Evolutionary conservation across 2,329 filamentous ascomycete genomes (phyloP), one percentile per base, ranked within the genome.

Genomic region (Xylaria polymorpha): DNA sequence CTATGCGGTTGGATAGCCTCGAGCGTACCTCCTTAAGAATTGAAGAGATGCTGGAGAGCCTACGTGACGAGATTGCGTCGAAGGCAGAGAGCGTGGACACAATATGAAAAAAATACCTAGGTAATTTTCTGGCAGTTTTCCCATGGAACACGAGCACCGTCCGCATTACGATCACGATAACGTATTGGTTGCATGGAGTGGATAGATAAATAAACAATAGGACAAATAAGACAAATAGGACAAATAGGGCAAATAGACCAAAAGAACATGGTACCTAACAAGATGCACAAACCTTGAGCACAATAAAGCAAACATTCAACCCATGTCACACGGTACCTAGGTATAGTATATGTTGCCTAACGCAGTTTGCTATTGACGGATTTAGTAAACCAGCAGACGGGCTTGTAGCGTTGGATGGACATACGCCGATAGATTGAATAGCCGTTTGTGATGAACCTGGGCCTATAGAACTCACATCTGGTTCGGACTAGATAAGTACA

Each of bases 11-110:
- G 41, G 82, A 81, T 43, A 79, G 80, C 8, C 81, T 90, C 72
- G 87, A 90, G 74, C 82, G 82, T 66, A 78, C 83, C 35, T 83
- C 85, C 69, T 77, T 78, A 50, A 82, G 85, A 41, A 83, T 88
- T 69, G 85, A 86, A 74, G 74, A 74, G n/a, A 80, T 87, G 79
- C 71, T 87, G 61, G 74, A 76, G 48, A 81, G 76, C 61, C 73
- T 86, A 65, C 80, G 35, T 70, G 75, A 39, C n/a, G 64, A 73
- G 39, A 77, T 79, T 3, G 73, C 74, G 56, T 64, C 66, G 29
- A 75, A 73, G 70, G 76, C 59, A 43, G 53, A 74, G n/a, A 20
- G 7, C 44, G 76, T 70, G 63, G 77, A 64, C 77, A 74, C 73
- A 71, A 43, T 44, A 35, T 64, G 37, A 44, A 70, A 69, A 69